Evolutionary conservation across 2,329 filamentous ascomycete species (phyloP), one percentile per base, ranked within the genome.

Genomic region (Monilinia fructicola): DNA sequence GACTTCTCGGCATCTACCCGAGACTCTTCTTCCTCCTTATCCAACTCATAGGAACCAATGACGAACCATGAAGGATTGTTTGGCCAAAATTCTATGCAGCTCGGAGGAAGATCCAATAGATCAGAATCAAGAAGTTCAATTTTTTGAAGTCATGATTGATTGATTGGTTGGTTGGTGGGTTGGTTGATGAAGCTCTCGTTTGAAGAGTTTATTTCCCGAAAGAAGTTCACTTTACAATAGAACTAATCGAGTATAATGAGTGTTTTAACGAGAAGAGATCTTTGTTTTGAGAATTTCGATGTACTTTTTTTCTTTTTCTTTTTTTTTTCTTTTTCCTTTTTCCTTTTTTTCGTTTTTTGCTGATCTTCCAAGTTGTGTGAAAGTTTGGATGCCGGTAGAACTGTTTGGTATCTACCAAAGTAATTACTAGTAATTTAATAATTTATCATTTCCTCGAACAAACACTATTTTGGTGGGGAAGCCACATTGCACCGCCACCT

Each of bases 41-140:
- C 81, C 38, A 97, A 83, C 69, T 90, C 86, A 78, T 97, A 97
- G 1, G 93, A 97, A 50, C 93, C 94, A 58, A 97, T 84, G 0
- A 96, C 81, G 71, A 96, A 88, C 74, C 89, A 86, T 12, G 70
- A 59, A 31, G 86, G 84, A 67, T 86, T 75, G 0, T 78, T 77
- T 1, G 87, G 87, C 70, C 86, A 90, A 73, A 93, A 92, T 68
- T 91, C 87, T n/a, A 93, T 82, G 74, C 90, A 93, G 73, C 90
- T 91, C 1, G 91, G 91, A 4, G 90, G 90, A 0, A 90, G 80
- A 63, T 90, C 85, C 26, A 92, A 79, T 77, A 66, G 65, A 63
- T 54, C 42, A 23, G 59, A 62, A 62, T 63, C 65, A 38, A 65
- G 54, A 26, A 42, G 12, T 44, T 67, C 35, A 14, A 67, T 65